Evolutionary conservation across 2,329 filamentous ascomycete genomes (phyloP).

Genomic region (Cladosporium sp.): DNA sequence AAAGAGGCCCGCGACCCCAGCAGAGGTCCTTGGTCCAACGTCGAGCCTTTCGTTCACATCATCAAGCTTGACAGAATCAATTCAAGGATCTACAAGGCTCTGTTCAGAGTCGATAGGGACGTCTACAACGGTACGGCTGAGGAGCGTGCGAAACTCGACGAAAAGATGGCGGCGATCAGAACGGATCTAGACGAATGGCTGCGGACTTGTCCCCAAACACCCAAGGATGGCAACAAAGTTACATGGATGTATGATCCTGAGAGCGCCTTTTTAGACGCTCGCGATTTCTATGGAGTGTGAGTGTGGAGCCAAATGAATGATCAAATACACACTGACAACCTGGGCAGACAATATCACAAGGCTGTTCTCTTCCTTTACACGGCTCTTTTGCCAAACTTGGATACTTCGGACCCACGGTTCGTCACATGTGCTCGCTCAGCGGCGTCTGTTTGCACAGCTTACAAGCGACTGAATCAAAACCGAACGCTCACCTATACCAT

Average conservation of each 20-base stretch:
- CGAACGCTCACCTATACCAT: conserved; percentile 27
- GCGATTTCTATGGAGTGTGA: conserved; percentile 9
- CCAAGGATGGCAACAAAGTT: conserved; percentile 2
- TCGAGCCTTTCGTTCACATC: conserved; percentile 10
- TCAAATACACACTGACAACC: too few species aligned
- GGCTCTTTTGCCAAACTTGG: conserved; percentile 2
- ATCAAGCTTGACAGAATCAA: conserved; percentile 9
- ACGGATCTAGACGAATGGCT: conserved; percentile 6
- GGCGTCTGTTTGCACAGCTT: conserved; percentile 17
- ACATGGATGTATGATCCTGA: conserved; percentile 12
- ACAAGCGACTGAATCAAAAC: conserved; percentile 30
- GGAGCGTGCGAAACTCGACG: conserved; percentile 3
- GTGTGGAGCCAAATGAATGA: neutral
- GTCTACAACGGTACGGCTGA: neutral
- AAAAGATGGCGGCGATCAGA: conserved; percentile 3
- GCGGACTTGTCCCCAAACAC: conserved; percentile 2
- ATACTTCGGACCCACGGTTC: conserved; percentile 4
- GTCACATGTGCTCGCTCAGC: conserved; percentile 4
- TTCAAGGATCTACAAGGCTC: conserved; percentile 5
- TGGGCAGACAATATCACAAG: conserved; percentile 8
- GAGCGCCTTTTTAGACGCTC: neutral
- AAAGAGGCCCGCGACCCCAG: conserved; percentile 1
- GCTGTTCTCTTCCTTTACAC: conserved; percentile 2
- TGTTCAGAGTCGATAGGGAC: conserved; percentile 9
- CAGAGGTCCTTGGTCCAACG: conserved; percentile 6